Evolutionary conservation across 2,329 filamentous ascomycete genomes (phyloP).

Genomic region (Penicillium brevicompactum): DNA sequence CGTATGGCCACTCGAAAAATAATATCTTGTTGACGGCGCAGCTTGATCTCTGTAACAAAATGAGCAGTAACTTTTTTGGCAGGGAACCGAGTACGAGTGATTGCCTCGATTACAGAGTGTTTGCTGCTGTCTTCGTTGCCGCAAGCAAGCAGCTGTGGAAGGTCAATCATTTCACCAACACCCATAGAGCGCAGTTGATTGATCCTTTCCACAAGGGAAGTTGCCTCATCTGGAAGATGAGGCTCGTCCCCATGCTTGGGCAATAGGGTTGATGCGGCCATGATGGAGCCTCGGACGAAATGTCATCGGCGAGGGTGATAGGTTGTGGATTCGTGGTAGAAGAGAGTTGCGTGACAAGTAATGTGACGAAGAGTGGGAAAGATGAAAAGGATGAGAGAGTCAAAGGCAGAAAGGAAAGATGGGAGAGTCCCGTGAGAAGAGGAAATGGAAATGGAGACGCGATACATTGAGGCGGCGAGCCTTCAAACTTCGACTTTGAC

Average conservation of each 20-base stretch:
- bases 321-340: too few species aligned
- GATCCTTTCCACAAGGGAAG: conserved; percentile 53
- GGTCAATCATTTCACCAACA: conserved; percentile 49
- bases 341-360: too few species aligned
- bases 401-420: too few species aligned
- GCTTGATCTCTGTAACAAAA: conserved; percentile 62
- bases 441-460: too few species aligned
- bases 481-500: too few species aligned
- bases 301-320: too few species aligned
- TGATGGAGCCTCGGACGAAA: neutral
- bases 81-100: conserved; percentile 62
- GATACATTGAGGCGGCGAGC: too few species aligned
- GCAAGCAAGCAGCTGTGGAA: conserved; percentile 60
- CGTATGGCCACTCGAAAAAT: conserved; percentile 41
- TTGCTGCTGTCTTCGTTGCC: conserved; percentile 64
- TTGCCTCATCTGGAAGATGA: neutral
- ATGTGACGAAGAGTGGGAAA: too few species aligned
- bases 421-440: too few species aligned
- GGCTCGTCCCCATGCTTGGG: neutral
- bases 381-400: too few species aligned
- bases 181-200: conserved; percentile 56
- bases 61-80: conserved; percentile 57
- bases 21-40: conserved; percentile 49
- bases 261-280: neutral
- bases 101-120: conserved; percentile 56